Evolutionary conservation across 139 green algal genomes (phyloP), one percentile per base, ranked within the genome.

Genomic region (Tetratostichococcus sp.): DNA sequence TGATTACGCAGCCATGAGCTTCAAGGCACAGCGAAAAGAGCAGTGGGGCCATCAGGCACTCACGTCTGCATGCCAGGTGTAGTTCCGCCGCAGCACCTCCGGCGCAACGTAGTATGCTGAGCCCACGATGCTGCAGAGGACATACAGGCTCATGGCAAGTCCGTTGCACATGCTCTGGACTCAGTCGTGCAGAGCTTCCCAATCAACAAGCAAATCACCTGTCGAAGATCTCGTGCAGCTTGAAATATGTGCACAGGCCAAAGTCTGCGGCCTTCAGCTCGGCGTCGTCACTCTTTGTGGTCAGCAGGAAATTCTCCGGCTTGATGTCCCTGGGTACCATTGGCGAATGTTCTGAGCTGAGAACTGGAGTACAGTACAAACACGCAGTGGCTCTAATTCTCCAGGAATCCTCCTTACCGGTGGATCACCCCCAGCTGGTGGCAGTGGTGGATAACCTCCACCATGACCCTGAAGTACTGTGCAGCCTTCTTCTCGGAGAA

Each of bases 291-390:
- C 67, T 73, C 30, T 74, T 30, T 21, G 77, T 81, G 26, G 66
- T 81, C 11, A 96, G 78, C 68, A 96, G 72, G 73, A 96, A 96
- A 73, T 96, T 96, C 75, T 96, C 91, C 35, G 88, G 90, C 80
- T 93, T 93, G 43, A 94, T 79, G 79, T 93, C 88, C 0, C 87
- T 70, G 39, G 35, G 30, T 0, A 19, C 16, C 23, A 43, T 5
- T 34, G 35, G 35, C n/a, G n/a, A n/a, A n/a, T n/a, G n/a, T n/a
- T n/a, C n/a, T n/a, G n/a, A n/a, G n/a, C n/a, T n/a, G n/a, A n/a
- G n/a, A n/a, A n/a, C n/a, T n/a, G n/a, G n/a, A n/a, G n/a, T n/a
- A n/a, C n/a, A n/a, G n/a, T n/a, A 50, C 39, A 14, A 50, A 14
- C 39, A 50, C 39, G n/a, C n/a, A n/a, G n/a, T n/a, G n/a, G n/a